Evolutionary conservation across 2,329 filamentous ascomycete species (phyloP).

Genomic region (Dothiorella sarmentorum): DNA sequence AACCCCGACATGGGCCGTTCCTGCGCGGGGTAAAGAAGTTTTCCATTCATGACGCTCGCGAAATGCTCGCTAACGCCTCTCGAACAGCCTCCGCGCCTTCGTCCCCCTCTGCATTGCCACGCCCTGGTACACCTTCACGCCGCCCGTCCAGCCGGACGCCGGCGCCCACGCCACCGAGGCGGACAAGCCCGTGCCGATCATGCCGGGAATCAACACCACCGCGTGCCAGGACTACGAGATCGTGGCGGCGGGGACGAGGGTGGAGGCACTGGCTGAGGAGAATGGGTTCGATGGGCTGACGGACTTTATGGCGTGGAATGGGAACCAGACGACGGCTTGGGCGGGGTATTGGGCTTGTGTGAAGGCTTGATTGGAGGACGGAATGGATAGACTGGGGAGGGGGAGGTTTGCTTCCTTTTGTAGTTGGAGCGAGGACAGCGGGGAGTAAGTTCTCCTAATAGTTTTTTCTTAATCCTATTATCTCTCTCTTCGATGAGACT

Average conservation of each 20-base stretch:
- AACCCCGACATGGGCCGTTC: conserved; percentile 26
- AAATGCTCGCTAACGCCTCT: conserved; percentile 22
- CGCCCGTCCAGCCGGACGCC: conserved; percentile 24
- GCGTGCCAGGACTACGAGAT: conserved; percentile 31
- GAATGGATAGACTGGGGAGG: not conserved
- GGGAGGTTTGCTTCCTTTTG: not conserved
- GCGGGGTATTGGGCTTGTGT: conserved; percentile 17
- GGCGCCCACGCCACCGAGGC: conserved; percentile 15
- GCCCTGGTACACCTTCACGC: conserved; percentile 25
- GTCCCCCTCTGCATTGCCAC: conserved; percentile 33
- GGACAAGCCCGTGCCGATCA: conserved; percentile 29
- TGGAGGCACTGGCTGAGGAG: conserved; percentile 16
- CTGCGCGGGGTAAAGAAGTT: conserved; percentile 1
- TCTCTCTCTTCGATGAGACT: no score
- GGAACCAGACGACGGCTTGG: conserved; percentile 13
- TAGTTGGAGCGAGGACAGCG: no score
- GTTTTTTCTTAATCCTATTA: no score
- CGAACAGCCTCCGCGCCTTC: conserved; percentile 27
- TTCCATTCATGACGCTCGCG: no score
- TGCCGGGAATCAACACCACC: conserved; percentile 29
- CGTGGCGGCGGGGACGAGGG: conserved; percentile 19
- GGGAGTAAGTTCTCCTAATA: no score
- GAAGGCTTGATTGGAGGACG: not conserved
- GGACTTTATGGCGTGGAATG: conserved; percentile 16
- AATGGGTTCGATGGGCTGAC: conserved; percentile 25